Percentiles rank a stretch among this genome's conserved stretches.
These are phyloP conservation scores for Heterobasidion occidentale DNA, from an alignment of 1,284 basidiomycete genomes.

Conservation along the genomic window DNA sequence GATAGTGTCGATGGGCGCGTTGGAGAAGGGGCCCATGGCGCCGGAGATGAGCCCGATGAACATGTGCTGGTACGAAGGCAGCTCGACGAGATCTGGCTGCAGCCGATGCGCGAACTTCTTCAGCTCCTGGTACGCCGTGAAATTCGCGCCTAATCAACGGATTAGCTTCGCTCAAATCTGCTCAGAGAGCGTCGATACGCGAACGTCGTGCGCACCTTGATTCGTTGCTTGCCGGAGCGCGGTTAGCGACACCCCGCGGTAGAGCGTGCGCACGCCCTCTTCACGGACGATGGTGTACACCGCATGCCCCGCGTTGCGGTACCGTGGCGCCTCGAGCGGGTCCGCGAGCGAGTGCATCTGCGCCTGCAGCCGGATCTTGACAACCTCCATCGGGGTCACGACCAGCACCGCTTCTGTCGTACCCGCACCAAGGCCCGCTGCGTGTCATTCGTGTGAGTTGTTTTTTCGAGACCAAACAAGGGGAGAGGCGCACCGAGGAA, in stretches of 20 bases:
- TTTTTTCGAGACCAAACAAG: slow-evolving; percentile 1
- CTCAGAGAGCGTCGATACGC: not conserved
- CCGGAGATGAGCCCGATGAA: slow-evolving; percentile 92
- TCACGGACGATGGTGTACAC: slow-evolving; percentile 94
- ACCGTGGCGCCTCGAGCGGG: slow-evolving; percentile 88
- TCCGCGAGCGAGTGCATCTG: slow-evolving; percentile 98
- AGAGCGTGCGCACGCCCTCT: slow-evolving; percentile 83
- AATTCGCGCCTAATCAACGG: slow-evolving; percentile 74
- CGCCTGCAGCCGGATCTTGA: slow-evolving; percentile 97
- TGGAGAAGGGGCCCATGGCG: slow-evolving; percentile 96
- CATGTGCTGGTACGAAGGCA: slow-evolving; percentile 96
- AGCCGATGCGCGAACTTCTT: slow-evolving; percentile 74
- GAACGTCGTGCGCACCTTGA: slow-evolving; percentile 55
- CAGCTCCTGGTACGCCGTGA: slow-evolving; percentile 96
- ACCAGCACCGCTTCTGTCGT: slow-evolving; percentile 92
- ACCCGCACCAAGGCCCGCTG: slow-evolving; percentile 91
- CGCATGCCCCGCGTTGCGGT: slow-evolving; percentile 95
- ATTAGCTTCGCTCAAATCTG: slow-evolving; percentile 4
- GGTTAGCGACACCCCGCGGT: slow-evolving; percentile 90
- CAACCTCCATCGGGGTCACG: slow-evolving; percentile 98
- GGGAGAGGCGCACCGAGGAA: slow-evolving; percentile 53
- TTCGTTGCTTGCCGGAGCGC: slow-evolving; percentile 97
- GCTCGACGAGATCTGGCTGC: slow-evolving; percentile 68
- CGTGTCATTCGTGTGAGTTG: slow-evolving; percentile 2
- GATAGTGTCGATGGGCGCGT: slow-evolving; percentile 96